Conservation (phyloP, 2,329 filamentous ascomycete genomes). For the Neonectria neomacrospora region DNA sequence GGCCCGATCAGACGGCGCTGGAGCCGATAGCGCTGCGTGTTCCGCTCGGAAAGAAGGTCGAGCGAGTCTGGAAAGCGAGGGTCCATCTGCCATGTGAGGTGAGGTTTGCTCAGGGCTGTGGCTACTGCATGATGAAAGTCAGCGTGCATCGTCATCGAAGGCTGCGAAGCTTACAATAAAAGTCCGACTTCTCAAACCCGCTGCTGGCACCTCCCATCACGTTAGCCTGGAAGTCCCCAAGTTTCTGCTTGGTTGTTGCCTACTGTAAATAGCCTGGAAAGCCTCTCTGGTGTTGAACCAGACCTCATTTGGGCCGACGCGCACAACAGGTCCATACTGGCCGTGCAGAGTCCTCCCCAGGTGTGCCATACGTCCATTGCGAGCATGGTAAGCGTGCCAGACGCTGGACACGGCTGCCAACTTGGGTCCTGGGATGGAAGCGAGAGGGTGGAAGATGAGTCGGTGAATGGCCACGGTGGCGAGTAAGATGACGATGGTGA, state of each 20-base stretch:
- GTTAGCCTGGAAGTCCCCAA: not conserved
- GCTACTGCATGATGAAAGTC: conserved; percentile 50
- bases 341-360: conserved; percentile 58
- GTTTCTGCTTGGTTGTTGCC: conserved; percentile 20
- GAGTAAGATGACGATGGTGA: conserved; percentile 30
- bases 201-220: conserved; percentile 53
- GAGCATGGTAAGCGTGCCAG: conserved; percentile 60
- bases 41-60: conserved; percentile 62
- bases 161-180: conserved; percentile 57
- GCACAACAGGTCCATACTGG: conserved; percentile 61
- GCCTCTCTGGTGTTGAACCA: conserved; percentile 62
- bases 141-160: not conserved
- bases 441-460: conserved; percentile 56
- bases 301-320: conserved; percentile 64
- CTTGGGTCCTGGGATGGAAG: conserved; percentile 58
- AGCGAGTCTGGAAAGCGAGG: conserved; percentile 56
- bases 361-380: conserved; percentile 55
- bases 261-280: conserved; percentile 61
- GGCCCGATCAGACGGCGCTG: conserved; percentile 63
- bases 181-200: conserved; percentile 63
- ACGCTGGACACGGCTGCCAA: conserved; percentile 58
- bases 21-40: conserved; percentile 58
- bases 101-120: conserved; percentile 57
- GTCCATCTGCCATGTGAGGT: conserved; percentile 52
- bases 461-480: conserved; percentile 50